Conservation (phyloP, 2,329 filamentous ascomycete species). For the Teratosphaeria destructans region DNA sequence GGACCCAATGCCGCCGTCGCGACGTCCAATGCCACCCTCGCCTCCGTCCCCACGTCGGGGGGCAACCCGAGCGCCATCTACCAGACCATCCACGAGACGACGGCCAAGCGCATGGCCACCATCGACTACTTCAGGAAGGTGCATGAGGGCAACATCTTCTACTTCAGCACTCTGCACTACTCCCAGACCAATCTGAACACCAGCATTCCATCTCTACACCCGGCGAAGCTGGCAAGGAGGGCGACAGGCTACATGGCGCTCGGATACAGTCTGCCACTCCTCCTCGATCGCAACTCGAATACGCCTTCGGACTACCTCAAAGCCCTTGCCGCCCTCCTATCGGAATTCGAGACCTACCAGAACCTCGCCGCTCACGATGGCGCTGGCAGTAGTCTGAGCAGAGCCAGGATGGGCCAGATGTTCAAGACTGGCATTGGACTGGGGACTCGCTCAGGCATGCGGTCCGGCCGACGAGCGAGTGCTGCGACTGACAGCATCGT, state of each 20-base stretch:
- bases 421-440: constrained; percentile 38
- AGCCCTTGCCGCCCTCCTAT: constrained; percentile 70
- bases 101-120: constrained; percentile 86
- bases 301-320: constrained; percentile 77
- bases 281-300: constrained; percentile 71
- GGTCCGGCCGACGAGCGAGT: constrained; percentile 38
- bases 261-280: constrained; percentile 78
- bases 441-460: constrained; percentile 25
- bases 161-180: constrained; percentile 96
- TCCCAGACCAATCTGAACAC: constrained; percentile 68
- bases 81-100: constrained; percentile 69
- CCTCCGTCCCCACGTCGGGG: constrained; percentile 1
- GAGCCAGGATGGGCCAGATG: constrained; percentile 57
- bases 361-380: constrained; percentile 62
- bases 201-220: constrained; percentile 70
- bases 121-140: constrained; percentile 86
- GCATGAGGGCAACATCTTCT: constrained; percentile 89
- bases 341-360: constrained; percentile 92
- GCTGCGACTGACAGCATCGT: constrained; percentile 49
- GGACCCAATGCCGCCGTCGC: constrained; percentile 8
- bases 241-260: constrained; percentile 91
- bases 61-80: constrained; percentile 45
- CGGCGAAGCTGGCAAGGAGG: constrained; percentile 73
- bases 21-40: constrained; percentile 10
- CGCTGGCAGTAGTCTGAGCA: constrained; percentile 55